Conservation (phyloP, 805 yeast species). For the Candida yuanshanica region DNA sequence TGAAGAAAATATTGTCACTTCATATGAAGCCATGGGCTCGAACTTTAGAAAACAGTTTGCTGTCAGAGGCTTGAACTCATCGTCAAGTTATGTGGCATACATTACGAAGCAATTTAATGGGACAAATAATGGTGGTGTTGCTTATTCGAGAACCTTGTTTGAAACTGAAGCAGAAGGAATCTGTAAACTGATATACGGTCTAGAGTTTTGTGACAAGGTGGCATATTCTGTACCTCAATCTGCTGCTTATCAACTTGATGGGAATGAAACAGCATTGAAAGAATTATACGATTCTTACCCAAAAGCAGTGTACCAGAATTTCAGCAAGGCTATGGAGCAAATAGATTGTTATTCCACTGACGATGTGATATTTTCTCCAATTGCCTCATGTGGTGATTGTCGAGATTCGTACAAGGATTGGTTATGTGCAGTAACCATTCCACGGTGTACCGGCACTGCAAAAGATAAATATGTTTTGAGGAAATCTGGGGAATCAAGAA, state of each 20-base stretch:
- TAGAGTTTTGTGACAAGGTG: conserved; percentile 73
- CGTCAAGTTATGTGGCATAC: conserved; percentile 60
- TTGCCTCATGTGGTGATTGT: conserved; percentile 71
- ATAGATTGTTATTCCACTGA: conserved; percentile 65
- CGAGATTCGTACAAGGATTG: conserved; percentile 67
- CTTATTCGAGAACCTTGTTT: conserved; percentile 53
- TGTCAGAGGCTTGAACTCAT: conserved; percentile 52
- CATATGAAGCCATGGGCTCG: conserved; percentile 35
- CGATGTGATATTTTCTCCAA: conserved; percentile 68
- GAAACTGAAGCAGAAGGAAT: conserved; percentile 46
- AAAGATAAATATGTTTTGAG: conserved; percentile 41
- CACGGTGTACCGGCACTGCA: conserved; percentile 65
- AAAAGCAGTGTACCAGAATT: conserved; percentile 48
- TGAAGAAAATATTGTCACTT: conserved; percentile 22
- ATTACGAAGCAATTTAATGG: conserved; percentile 46
- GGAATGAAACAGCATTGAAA: conserved; percentile 30
- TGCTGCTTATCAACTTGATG: conserved; percentile 26
- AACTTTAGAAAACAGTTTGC: conserved; percentile 56
- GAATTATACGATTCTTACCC: conserved; percentile 63
- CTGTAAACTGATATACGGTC: conserved; percentile 69
- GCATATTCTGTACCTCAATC: conserved; percentile 82
- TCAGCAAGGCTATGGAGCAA: conserved; percentile 70
- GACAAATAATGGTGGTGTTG: conserved; percentile 51
- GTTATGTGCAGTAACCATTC: conserved; percentile 86
- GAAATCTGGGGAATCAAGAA: conserved; percentile 49